These are phyloP conservation scores for Hymenoscyphus linearis DNA, from an alignment of 2,329 filamentous ascomycete species.

Conservation along the genomic window DNA sequence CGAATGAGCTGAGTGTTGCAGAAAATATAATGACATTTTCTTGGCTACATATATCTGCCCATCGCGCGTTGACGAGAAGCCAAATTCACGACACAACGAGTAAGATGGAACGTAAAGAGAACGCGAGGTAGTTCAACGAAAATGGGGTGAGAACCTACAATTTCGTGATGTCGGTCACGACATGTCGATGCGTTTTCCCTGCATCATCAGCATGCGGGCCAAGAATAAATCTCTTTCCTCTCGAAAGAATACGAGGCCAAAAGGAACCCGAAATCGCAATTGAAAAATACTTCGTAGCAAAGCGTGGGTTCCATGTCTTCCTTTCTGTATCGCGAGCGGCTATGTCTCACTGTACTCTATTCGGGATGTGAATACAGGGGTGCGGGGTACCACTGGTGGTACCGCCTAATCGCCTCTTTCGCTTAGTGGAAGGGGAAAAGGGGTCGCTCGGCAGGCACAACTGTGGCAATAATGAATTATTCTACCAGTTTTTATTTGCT, in stretches of 20 bases:
- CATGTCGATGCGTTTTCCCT: not conserved
- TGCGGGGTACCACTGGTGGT: not conserved
- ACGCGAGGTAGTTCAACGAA: not conserved
- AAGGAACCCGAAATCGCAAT: not conserved
- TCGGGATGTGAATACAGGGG: not conserved
- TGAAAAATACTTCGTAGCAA: not conserved
- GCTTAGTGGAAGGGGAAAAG: not conserved
- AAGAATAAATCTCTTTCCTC: not conserved
- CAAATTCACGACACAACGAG: not conserved
- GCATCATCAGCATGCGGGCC: not conserved
- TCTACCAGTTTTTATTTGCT: not conserved
- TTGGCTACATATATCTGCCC: not conserved
- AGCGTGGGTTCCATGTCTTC: not conserved
- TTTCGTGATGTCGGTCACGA: not conserved
- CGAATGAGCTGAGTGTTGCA: not conserved
- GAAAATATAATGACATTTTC: not conserved
- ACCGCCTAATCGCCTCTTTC: not conserved
- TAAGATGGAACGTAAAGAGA: not conserved
- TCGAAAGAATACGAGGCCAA: not conserved
- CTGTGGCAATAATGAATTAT: not conserved
- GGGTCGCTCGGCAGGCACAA: not conserved
- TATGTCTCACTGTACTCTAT: not conserved
- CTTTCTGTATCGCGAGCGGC: not conserved
- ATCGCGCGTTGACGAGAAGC: not conserved
- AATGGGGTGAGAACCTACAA: not conserved